Conservation (phyloP, 2,329 filamentous ascomycete genomes). For the Verticillium dahliae region DNA sequence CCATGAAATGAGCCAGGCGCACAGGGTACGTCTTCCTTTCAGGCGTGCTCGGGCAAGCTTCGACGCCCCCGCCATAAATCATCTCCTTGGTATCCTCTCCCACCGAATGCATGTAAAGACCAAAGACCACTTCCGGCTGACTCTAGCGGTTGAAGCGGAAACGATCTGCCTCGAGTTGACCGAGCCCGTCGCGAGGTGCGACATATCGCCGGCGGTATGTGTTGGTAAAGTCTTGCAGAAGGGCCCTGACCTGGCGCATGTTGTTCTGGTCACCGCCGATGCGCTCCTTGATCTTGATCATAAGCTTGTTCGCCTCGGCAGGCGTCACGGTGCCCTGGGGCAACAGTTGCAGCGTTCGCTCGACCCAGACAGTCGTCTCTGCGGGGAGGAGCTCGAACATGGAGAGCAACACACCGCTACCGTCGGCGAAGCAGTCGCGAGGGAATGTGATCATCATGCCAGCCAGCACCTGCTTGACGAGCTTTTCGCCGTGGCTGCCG, state of each 20-base stretch:
- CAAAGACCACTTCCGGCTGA: neutral
- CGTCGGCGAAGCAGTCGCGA: slow-evolving; percentile 89
- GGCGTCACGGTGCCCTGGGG: slow-evolving; percentile 76
- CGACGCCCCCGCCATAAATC: neutral
- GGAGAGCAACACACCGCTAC: slow-evolving; percentile 82
- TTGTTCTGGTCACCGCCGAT: slow-evolving; percentile 57
- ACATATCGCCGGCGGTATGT: slow-evolving; percentile 90
- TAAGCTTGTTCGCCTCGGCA: slow-evolving; percentile 72
- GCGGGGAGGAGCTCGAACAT: slow-evolving; percentile 82
- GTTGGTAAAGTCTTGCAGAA: slow-evolving; percentile 95
- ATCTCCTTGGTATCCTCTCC: neutral
- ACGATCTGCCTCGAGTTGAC: slow-evolving; percentile 75
- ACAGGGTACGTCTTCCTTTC: neutral
- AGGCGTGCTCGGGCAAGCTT: neutral
- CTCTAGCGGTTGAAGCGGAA: slow-evolving; percentile 60
- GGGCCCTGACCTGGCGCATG: slow-evolving; percentile 69
- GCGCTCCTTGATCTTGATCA: slow-evolving; percentile 73
- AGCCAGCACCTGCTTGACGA: slow-evolving; percentile 85
- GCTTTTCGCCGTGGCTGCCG: slow-evolving; percentile 60
- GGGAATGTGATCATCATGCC: slow-evolving; percentile 99
- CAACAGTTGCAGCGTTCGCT: slow-evolving; percentile 75
- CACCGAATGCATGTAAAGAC: neutral
- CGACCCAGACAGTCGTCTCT: slow-evolving; percentile 76
- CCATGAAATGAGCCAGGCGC: neutral
- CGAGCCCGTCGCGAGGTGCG: slow-evolving; percentile 86